Base-by-base conservation (phyloP, 2,329 filamentous ascomycete species). In the Fusarium irregulare region DNA sequence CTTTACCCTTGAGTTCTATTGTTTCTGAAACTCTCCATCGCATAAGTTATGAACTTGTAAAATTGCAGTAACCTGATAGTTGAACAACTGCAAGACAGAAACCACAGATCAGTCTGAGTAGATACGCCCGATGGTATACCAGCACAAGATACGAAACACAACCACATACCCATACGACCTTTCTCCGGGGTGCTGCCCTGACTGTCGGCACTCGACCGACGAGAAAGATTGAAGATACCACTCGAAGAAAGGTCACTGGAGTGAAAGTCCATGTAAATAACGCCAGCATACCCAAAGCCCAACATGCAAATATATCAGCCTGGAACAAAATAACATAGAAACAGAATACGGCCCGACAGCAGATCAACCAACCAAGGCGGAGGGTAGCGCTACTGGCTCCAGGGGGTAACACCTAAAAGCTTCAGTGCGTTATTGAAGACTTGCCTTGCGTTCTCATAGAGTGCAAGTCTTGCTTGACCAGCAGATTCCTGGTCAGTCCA, bases 381-480 rank as follows among this genome's bases (percentile, higher is more conserved):
- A 13, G 10, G 45, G 9, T 8, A 14, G 18, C 20, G 5, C 50
- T n/a, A 73, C 6, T 45, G 2, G 2, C 28, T 60, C 68, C 63
- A 75, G 1, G 73, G 70, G 3, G 62, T 23, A 2, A 77, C 23
- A 2, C 75, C 85, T 68, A 89, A 78, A 68, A 82, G 78, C 40
- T 79, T 78, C 18, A 77, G n/a, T 0, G 55, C 75, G 46, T 76
- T 77, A 58, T 74, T 73, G n/a, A 77, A 60, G 2, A 77, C 75
- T 41, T 76, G 74, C 2, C 70, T 67, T 2, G 68, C 54, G 27
- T 70, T 73, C 77, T 92, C 88, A 25, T 87, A 88, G 4, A 92
- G 83, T 9, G 85, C 86, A 61, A 85, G 83, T 68, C 87, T 84
- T 69, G 86, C 83, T 79, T 92, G 84, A 13, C 83, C 81, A 41